Percentiles rank a stretch among this genome's conserved stretches.
These are phyloP conservation scores for Leishmania tarentolae DNA, from an alignment of 208 protist species.

Conservation along the genomic window DNA sequence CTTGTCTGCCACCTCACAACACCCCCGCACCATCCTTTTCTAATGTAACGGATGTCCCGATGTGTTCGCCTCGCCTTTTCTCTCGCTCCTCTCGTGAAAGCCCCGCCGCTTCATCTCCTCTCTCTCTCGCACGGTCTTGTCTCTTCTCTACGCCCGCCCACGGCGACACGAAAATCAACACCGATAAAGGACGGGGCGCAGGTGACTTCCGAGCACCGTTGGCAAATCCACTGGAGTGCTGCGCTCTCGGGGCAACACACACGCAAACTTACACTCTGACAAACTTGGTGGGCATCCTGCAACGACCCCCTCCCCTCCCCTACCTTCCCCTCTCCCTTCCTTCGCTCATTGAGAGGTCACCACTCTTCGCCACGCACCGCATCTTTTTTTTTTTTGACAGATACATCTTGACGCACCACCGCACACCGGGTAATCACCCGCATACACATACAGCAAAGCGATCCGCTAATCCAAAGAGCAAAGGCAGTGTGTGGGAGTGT, in stretches of 20 bases:
- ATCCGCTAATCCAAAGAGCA: not conserved
- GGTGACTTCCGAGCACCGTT: not conserved
- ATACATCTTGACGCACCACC: not conserved
- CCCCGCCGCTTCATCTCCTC: not conserved
- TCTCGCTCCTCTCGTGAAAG: not conserved
- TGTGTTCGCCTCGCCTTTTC: not conserved
- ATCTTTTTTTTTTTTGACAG: not conserved
- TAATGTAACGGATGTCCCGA: not conserved
- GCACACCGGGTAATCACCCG: not conserved
- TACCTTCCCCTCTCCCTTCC: not conserved
- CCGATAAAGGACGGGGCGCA: too few species aligned
- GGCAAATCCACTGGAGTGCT: not conserved
- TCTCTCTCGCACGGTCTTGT: not conserved
- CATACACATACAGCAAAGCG: not conserved
- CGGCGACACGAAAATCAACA: not conserved
- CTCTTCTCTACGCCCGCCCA: too few species aligned
- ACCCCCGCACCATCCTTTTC: not conserved
- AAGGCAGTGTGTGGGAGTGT: not conserved
- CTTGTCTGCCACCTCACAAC: not conserved
- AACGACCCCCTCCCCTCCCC: not conserved
- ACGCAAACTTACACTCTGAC: not conserved
- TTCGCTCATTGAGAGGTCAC: not conserved
- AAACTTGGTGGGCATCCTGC: not conserved
- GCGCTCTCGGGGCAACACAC: not conserved
- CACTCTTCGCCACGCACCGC: not conserved